phyloP scores from a whole-genome alignment of 345 rosid genomes.

The Eucalyptus regnans region DNA sequence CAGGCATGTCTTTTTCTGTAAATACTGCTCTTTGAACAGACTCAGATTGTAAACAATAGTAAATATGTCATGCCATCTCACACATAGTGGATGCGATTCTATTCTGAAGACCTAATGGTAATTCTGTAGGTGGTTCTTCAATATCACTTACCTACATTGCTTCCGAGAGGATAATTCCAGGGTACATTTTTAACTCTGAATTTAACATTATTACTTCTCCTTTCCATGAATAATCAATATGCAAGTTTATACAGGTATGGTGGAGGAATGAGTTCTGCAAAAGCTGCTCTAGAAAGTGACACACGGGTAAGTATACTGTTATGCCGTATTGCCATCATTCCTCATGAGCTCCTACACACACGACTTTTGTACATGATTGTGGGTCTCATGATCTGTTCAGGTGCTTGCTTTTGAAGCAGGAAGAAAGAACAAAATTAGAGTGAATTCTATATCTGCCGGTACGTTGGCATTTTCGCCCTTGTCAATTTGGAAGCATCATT shows the following conservation, averaged over 20 bases:
- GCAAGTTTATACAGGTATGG: slow-evolving; percentile 49
- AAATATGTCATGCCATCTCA: not conserved
- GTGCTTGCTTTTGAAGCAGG: slow-evolving; percentile 78
- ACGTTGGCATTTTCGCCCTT: not conserved
- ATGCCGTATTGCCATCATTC: not conserved
- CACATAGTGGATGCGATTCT: not conserved
- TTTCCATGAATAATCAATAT: not conserved
- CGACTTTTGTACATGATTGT: not conserved
- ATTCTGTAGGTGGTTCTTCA: slow-evolving; percentile 78
- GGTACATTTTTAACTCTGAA: slow-evolving; percentile 22
- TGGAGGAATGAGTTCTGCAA: slow-evolving; percentile 99
- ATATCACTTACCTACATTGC: slow-evolving; percentile 93
- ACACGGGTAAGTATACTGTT: slow-evolving; percentile 39
- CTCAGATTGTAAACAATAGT: not conserved
- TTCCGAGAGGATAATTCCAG: slow-evolving; percentile 90
- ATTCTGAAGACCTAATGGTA: not conserved
- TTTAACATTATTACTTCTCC: not conserved
- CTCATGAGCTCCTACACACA: not conserved
- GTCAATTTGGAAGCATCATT: not conserved
- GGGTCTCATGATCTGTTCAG: slow-evolving; percentile 6
- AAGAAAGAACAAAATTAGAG: slow-evolving; percentile 57
- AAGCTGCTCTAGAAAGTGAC: slow-evolving; percentile 95
- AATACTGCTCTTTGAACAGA: not conserved
- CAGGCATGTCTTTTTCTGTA: slow-evolving; percentile 34
- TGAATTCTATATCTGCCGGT: slow-evolving; percentile 70